Evolutionary conservation across 495 filamentous ascomycete species (phyloP).

Genomic region (Astrothelium subdiscretum): DNA sequence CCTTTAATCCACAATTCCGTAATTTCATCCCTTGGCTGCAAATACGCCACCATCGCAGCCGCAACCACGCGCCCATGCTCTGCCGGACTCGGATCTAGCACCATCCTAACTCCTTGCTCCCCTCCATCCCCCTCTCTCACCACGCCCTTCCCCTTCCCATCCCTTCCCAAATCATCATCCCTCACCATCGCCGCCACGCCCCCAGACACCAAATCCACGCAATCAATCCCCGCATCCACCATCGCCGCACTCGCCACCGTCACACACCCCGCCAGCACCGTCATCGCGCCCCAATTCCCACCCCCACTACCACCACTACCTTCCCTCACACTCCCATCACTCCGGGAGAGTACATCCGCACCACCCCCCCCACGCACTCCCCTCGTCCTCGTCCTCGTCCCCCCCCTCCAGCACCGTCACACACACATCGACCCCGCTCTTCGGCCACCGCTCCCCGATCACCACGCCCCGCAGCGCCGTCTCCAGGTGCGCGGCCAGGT

Average conservation of each 20-base stretch:
- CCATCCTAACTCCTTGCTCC: conserved; percentile 27
- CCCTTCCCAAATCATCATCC: conserved; percentile 23
- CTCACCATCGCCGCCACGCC: conserved; percentile 74
- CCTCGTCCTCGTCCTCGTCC: conserved; percentile 50
- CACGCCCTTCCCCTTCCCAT: conserved; percentile 11
- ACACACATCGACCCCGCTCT: conserved; percentile 86
- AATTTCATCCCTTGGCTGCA: conserved; percentile 78
- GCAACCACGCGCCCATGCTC: conserved; percentile 69
- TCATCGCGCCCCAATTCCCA: conserved; percentile 68
- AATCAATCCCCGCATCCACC: conserved; percentile 91
- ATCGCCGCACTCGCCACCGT: conserved; percentile 93
- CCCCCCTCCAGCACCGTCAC: conserved; percentile 90
- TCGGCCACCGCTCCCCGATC: conserved; percentile 89
- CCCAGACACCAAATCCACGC: conserved; percentile 78
- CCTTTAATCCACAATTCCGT: conserved; percentile 93
- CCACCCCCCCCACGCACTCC: conserved; percentile 15
- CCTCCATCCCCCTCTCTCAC: conserved; percentile 16
- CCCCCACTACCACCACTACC: conserved; percentile 4
- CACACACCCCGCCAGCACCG: conserved; percentile 80
- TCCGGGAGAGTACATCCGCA: background rate
- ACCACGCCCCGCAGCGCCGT: conserved; percentile 79
- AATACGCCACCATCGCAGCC: conserved; percentile 81
- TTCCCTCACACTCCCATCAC: background rate
- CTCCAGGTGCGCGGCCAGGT: conserved; percentile 83
- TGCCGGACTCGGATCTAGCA: conserved; percentile 74